A percentile compares a stretch with the other conserved stretches of the same genome.
Evolutionary conservation across 2,329 filamentous ascomycete genomes (phyloP).

Genomic region (Phoma sp.): DNA sequence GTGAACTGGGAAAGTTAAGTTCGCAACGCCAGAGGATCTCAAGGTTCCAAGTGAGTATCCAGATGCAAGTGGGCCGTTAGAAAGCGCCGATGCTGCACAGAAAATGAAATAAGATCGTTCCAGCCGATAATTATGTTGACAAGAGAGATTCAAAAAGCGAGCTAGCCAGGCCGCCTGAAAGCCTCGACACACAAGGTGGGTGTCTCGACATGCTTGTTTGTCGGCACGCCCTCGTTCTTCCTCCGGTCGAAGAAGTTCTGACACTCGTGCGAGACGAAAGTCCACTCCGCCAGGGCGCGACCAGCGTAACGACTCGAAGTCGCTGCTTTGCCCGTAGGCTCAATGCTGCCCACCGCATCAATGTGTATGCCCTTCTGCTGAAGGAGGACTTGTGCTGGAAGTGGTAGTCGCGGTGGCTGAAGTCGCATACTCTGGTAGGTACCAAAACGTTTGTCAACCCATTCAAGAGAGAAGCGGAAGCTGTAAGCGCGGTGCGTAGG

Average conservation of each 20-base stretch:
- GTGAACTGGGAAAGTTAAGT: conserved; percentile 5
- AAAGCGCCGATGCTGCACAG: conserved; percentile 11
- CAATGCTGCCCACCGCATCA: conserved; percentile 29
- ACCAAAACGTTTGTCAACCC: conserved; percentile 63
- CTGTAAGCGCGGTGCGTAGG: conserved; percentile 64
- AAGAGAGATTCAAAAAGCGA: neutral
- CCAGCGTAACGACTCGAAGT: conserved; percentile 67
- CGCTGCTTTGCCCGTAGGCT: conserved; percentile 47
- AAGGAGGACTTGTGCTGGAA: conserved; percentile 71
- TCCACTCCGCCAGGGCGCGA: conserved; percentile 79
- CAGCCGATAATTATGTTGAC: conserved; percentile 23
- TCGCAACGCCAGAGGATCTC: conserved; percentile 10
- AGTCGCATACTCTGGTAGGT: conserved; percentile 68
- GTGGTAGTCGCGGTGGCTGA: conserved; percentile 70
- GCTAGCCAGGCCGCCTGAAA: conserved; percentile 56
- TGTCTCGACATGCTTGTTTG: conserved; percentile 72
- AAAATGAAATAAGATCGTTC: conserved; percentile 25
- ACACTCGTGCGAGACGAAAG: conserved; percentile 74
- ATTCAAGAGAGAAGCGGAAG: conserved; percentile 78
- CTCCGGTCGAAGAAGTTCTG: conserved; percentile 82
- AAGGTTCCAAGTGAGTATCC: conserved; percentile 11
- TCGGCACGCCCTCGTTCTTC: conserved; percentile 72
- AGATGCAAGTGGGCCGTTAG: conserved; percentile 20
- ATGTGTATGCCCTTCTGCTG: conserved; percentile 48
- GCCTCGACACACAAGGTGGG: conserved; percentile 69